Evolutionary conservation across 2,329 filamentous ascomycete species (phyloP).

Genomic region (Apiospora malaysiana): DNA sequence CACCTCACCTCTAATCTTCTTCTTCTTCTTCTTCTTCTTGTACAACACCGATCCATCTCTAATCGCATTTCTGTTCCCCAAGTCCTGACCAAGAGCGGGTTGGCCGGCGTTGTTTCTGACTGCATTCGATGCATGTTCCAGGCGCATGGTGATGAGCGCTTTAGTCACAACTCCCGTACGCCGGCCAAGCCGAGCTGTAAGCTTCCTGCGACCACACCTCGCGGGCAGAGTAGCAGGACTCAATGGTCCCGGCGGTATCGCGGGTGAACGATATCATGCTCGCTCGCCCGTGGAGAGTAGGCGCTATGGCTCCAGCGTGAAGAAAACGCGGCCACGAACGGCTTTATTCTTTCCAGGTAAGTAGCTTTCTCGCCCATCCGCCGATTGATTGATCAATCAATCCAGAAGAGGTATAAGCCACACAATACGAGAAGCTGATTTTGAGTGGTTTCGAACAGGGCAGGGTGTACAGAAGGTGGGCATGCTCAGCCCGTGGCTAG

Average conservation of each 20-base stretch:
- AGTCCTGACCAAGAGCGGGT: neutral
- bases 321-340: conserved; percentile 50
- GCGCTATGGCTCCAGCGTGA: conserved; percentile 16
- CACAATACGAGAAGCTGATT: conserved; percentile 6
- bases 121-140: conserved; percentile 24
- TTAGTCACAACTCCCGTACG: conserved; percentile 32
- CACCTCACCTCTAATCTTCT: neutral
- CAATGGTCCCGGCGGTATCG: neutral
- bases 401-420: too few species aligned
- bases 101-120: conserved; percentile 10
- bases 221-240: neutral
- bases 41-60: neutral
- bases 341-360: conserved; percentile 67
- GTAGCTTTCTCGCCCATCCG: neutral
- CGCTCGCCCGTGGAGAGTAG: neutral
- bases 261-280: neutral
- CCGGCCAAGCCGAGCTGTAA: conserved; percentile 31
- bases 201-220: conserved; percentile 22
- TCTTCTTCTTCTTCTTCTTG: neutral
- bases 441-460: conserved; percentile 54
- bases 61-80: neutral
- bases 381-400: neutral
- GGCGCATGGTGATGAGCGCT: conserved; percentile 38
- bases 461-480: conserved; percentile 90
- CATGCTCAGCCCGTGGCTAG: conserved; percentile 86